A percentile compares a stretch with the other conserved stretches of the same genome.
Evolutionary conservation across 768 basidiomycete species (phyloP).

Genomic region (Thelephora ganbajun): DNA sequence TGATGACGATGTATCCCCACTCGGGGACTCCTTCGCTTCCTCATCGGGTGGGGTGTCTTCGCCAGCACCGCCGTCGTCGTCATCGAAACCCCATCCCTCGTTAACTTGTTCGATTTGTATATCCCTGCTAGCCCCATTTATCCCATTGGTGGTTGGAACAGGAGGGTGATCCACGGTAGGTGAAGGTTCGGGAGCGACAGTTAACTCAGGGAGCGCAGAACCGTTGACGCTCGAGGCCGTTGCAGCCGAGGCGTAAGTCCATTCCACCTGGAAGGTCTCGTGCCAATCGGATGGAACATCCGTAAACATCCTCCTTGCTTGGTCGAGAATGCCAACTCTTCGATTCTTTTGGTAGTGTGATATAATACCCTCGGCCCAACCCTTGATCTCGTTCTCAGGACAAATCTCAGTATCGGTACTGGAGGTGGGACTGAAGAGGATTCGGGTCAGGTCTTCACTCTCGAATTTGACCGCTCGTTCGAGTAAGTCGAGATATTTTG

Average conservation of each 20-base stretch:
- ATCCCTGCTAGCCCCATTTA: background rate
- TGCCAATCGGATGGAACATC: conserved; percentile 19
- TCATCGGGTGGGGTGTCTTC: background rate
- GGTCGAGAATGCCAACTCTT: conserved; percentile 49
- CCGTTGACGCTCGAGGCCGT: no score
- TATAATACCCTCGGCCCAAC: conserved; percentile 56
- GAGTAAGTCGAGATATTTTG: conserved; percentile 45
- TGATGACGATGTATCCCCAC: conserved; percentile 3
- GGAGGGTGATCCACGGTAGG: no score
- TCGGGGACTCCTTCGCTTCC: conserved; percentile 1
- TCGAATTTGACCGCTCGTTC: conserved; percentile 56
- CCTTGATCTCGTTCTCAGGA: conserved; percentile 39
- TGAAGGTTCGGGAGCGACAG: no score
- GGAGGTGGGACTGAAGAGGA: conserved; percentile 31
- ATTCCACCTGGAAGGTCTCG: conserved; percentile 23
- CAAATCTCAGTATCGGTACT: no score
- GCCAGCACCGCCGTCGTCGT: conserved; percentile 4
- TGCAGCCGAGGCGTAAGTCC: no score
- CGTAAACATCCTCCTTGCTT: conserved; percentile 43
- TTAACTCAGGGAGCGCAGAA: no score
- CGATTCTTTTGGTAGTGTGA: conserved; percentile 71
- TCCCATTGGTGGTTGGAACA: background rate
- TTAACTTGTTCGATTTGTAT: conserved; percentile 10
- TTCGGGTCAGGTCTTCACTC: conserved; percentile 29
- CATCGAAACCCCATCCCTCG: conserved; percentile 32